Evolutionary conservation across 2,329 filamentous ascomycete genomes (phyloP), one percentile per base, ranked within the genome.

Genomic region (Pyricularia grisea): DNA sequence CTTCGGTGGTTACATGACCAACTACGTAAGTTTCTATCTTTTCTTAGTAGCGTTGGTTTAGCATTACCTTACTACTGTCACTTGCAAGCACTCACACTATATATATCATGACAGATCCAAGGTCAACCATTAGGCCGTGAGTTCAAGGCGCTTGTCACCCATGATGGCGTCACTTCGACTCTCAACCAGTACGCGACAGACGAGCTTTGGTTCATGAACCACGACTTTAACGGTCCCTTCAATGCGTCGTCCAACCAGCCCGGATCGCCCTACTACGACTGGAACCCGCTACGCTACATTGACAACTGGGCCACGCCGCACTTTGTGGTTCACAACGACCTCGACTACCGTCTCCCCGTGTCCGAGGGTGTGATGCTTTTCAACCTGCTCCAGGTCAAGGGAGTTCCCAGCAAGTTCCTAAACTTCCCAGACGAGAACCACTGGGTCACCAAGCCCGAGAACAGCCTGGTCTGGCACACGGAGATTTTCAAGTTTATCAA

Each of bases 381-480:
- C 78, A 91, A 92, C 74, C 82, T 90, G 20, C 79, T 92, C 42
- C 90, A 92, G 78, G 83, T 83, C 65, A 80, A 82, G 66, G 88
- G 88, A 0, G 82, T 92, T 6, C 86, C 89, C 55, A 90, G 87
- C 73, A 85, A 87, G 72, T 87, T 91, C 71, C 75, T 92, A 72
- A 89, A 84, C 1, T 92, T 92, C 76, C 88, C 88, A 0, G 89
- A 92, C 75, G 90, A 92, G 78, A 90, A 90, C 71, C 90, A 92
- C 74, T 92, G 87, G 87, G 89, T 92, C 4, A 74, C 91, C 65
- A 88, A 90, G 73, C 87, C 83, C 1, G 89, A 92, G 79, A 92
- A 92, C 75, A 84, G 83, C 28, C 76, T 91, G 63, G 79, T 90
- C 68, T 92, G 90, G 90, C 88, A 92, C 75, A 84, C 83, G 64